A percentile compares a stretch with the other conserved stretches of the same genome.
Conservation (phyloP, 805 yeast genomes). For the Dipodascus albidus region DNA sequence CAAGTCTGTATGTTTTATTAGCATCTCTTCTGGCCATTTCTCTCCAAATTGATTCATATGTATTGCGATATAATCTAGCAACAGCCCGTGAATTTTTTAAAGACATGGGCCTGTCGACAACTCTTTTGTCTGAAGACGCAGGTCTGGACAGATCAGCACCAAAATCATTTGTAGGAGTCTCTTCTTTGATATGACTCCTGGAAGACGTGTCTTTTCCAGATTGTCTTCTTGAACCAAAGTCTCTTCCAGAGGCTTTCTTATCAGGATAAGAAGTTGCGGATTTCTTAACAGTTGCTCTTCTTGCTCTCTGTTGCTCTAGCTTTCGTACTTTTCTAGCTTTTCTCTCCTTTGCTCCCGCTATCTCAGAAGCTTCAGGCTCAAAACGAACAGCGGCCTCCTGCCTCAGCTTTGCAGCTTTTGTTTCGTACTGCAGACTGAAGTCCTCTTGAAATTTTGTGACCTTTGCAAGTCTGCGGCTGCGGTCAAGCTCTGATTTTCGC, state of each 20-base stretch:
- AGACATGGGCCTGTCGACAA: conserved; percentile 19
- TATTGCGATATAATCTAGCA: conserved; percentile 72
- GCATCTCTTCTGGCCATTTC: conserved; percentile 92
- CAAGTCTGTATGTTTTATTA: conserved; percentile 68
- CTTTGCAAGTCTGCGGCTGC: conserved; percentile 2
- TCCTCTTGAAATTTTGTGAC: background rate
- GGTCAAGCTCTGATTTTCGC: background rate
- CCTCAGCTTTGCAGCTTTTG: conserved; percentile 5
- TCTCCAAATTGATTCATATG: conserved; percentile 84
- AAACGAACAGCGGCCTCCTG: conserved; percentile 8
- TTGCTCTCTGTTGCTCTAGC: background rate
- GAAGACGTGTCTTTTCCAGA: background rate
- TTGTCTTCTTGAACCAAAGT: background rate
- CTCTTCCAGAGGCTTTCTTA: background rate
- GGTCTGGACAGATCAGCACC: background rate
- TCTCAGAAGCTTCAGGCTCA: conserved; percentile 6
- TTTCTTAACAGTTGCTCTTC: background rate
- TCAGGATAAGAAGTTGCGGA: background rate
- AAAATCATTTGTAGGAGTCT: background rate
- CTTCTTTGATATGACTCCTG: background rate
- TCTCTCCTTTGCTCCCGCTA: conserved; percentile 7
- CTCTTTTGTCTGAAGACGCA: background rate
- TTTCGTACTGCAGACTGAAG: conserved; percentile 1
- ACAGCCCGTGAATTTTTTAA: conserved; percentile 59
- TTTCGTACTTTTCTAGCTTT: conserved; percentile 6